Percentiles rank a stretch among this genome's conserved stretches.
phyloP scores from a whole-genome alignment of 768 basidiomycete genomes.

The Xanthoconium stramineum region DNA sequence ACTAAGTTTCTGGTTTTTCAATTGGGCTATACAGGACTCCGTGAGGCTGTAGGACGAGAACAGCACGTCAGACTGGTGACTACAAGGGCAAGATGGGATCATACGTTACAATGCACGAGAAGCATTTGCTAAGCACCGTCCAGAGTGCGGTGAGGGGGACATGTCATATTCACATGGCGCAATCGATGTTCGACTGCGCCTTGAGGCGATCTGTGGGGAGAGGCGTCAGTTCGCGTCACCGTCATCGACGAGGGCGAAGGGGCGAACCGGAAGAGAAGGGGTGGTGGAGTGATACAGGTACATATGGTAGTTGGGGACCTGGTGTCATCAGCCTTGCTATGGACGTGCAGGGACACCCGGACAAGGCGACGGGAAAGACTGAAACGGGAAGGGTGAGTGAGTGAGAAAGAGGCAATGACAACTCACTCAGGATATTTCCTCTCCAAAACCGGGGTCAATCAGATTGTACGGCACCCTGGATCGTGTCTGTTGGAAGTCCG shows the following conservation, averaged over 20 bases:
- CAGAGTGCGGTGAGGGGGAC: conserved; percentile 69
- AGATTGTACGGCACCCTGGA: no score
- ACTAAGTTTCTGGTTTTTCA: conserved; percentile 71
- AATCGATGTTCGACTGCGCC: conserved; percentile 46
- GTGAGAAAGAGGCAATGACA: no score
- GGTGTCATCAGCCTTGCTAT: not conserved
- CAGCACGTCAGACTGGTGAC: no score
- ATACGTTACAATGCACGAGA: conserved; percentile 92
- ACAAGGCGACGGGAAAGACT: not conserved
- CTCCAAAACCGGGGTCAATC: no score
- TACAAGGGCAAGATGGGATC: conserved; percentile 68
- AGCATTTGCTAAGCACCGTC: conserved; percentile 75
- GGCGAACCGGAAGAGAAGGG: no score
- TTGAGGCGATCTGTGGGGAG: no score
- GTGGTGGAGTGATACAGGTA: no score
- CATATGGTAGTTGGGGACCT: no score
- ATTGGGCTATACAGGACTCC: conserved; percentile 87
- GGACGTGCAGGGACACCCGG: not conserved
- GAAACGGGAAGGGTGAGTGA: no score
- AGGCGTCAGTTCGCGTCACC: not conserved
- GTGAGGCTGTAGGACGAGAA: conserved; percentile 96
- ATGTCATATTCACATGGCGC: conserved; percentile 30
- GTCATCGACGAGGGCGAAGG: not conserved
- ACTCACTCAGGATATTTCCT: no score
- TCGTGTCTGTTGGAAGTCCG: no score